phyloP scores from a whole-genome alignment of 2,329 filamentous ascomycete genomes.

The Colletotrichum sojae region DNA sequence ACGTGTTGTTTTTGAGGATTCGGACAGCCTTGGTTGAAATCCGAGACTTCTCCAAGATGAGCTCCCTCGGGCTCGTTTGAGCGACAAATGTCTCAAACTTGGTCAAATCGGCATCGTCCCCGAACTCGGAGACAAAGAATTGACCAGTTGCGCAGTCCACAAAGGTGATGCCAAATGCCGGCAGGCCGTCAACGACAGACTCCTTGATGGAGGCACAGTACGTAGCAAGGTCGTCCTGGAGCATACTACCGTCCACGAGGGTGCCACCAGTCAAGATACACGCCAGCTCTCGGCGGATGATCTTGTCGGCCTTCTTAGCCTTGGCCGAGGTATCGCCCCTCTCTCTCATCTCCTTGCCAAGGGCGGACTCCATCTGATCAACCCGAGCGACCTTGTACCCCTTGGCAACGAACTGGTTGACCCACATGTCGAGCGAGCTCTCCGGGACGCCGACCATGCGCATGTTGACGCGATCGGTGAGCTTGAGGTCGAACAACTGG shows the following conservation, averaged over 20 bases:
- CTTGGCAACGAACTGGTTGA: conserved; percentile 98
- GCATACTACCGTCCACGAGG: conserved; percentile 94
- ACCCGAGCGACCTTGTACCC: conserved; percentile 97
- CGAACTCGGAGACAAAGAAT: conserved; percentile 92
- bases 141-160: conserved; percentile 96
- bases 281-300: conserved; percentile 91
- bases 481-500: conserved; percentile 96
- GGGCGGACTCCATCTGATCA: conserved; percentile 95
- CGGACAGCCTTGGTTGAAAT: conserved; percentile 91
- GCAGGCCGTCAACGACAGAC: conserved; percentile 77
- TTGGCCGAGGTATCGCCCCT: conserved; percentile 75
- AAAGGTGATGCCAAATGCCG: conserved; percentile 92
- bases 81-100: conserved; percentile 98
- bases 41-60: conserved; percentile 88
- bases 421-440: conserved; percentile 95
- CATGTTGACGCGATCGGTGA: conserved; percentile 99
- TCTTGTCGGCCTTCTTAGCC: conserved; percentile 84
- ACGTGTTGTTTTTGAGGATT: conserved; percentile 96
- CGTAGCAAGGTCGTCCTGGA: conserved; percentile 97
- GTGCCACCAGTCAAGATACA: conserved; percentile 94
- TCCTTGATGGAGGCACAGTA: conserved; percentile 97
- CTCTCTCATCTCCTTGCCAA: conserved; percentile 99
- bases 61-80: conserved; percentile 89
- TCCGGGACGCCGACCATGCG: conserved; percentile 99
- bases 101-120: conserved; percentile 92